These are phyloP conservation scores for Sergeia podlipaevii DNA, from an alignment of 208 protist species.

Conservation along the genomic window DNA sequence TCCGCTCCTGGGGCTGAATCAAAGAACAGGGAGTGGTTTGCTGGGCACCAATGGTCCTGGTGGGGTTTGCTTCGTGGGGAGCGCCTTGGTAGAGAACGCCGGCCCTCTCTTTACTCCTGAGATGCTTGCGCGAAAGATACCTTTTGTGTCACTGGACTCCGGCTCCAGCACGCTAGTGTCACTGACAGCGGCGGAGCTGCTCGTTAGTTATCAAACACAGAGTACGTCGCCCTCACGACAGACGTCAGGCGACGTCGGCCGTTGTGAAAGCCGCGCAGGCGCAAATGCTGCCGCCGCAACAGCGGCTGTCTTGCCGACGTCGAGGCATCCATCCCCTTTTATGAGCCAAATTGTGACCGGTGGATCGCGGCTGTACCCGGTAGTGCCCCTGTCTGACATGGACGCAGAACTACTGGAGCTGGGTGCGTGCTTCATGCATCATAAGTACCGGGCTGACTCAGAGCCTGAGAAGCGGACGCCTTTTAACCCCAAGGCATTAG, in stretches of 20 bases:
- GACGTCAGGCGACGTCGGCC: background rate
- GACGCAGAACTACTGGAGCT: conserved; percentile 32
- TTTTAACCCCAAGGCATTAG: conserved; percentile 12
- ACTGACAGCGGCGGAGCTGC: no score
- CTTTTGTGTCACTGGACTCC: no score
- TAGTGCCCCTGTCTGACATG: conserved; percentile 47
- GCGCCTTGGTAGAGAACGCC: no score
- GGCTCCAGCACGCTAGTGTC: no score
- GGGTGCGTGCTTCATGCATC: conserved; percentile 54
- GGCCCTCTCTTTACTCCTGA: no score
- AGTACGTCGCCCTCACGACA: background rate
- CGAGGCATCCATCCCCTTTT: background rate
- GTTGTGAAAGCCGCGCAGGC: conserved; percentile 1
- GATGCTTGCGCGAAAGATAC: no score
- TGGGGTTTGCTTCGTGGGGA: no score
- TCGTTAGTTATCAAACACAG: no score
- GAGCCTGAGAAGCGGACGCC: conserved; percentile 49
- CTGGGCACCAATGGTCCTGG: no score
- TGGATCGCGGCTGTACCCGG: conserved; percentile 27
- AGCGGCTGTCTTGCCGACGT: no score
- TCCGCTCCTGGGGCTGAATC: background rate
- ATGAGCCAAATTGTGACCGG: background rate
- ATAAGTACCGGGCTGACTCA: conserved; percentile 64
- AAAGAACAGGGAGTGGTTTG: background rate
- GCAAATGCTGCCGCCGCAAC: no score